Evolutionary conservation across 306 rosid species (phyloP).

Genomic region (Geum urbanum): DNA sequence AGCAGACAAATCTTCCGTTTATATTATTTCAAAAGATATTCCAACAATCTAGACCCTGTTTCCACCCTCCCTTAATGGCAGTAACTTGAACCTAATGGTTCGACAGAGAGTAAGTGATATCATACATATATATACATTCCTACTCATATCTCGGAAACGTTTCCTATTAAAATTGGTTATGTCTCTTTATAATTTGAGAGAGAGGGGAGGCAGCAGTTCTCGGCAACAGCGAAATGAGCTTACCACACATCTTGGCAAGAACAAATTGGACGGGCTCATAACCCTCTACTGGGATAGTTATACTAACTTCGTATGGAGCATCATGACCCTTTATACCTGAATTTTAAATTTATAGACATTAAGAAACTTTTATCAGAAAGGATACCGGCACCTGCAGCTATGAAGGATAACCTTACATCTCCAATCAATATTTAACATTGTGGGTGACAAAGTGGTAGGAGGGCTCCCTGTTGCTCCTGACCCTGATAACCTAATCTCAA

Average conservation of each 20-base stretch:
- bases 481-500: constrained; percentile 64
- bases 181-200: not conserved
- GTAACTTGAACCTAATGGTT: constrained; percentile 1
- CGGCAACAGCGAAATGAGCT: constrained; percentile 25
- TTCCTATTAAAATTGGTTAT: not conserved
- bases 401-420: constrained; percentile 63
- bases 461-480: constrained; percentile 66
- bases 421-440: constrained; percentile 75
- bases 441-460: constrained; percentile 91
- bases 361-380: constrained; percentile 9
- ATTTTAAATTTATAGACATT: constrained; percentile 20
- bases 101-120: constrained; percentile 11
- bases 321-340: constrained; percentile 62
- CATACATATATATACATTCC: constrained; percentile 3
- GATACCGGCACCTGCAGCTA: constrained; percentile 22
- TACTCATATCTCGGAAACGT: not conserved
- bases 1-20: not conserved
- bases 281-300: constrained; percentile 78
- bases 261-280: constrained; percentile 70
- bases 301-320: constrained; percentile 62
- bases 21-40: not conserved
- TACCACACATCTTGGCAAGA: constrained; percentile 85
- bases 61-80: not conserved
- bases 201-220: not conserved
- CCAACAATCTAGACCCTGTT: not conserved